Percentiles rank a stretch among this genome's conserved stretches.
These are phyloP conservation scores for Metschnikowia colocasiae DNA, from an alignment of 805 yeast genomes.

Conservation along the genomic window DNA sequence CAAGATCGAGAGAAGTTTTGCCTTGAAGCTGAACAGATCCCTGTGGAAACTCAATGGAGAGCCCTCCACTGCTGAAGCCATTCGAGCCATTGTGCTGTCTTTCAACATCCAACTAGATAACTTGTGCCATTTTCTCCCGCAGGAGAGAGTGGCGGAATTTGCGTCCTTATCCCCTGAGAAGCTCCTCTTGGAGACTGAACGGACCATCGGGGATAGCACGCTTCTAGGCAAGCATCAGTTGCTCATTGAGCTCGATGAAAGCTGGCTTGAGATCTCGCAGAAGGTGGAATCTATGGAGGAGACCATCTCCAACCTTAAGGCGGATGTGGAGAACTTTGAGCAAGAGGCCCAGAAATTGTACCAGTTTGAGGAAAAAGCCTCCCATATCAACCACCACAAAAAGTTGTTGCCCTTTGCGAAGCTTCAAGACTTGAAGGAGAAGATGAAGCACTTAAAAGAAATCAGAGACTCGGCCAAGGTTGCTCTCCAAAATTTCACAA, in stretches of 20 bases:
- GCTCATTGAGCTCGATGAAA: conserved; percentile 50
- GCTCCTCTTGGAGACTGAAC: conserved; percentile 69
- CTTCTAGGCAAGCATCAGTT: conserved; percentile 54
- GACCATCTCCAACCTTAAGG: conserved; percentile 30
- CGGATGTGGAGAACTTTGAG: conserved; percentile 37
- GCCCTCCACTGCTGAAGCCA: conserved; percentile 38
- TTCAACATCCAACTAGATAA: conserved; percentile 85
- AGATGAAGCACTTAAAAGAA: conserved; percentile 29
- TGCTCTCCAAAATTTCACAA: conserved; percentile 25
- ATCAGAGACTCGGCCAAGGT: conserved; percentile 35
- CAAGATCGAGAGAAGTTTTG: conserved; percentile 45
- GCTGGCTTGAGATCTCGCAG: conserved; percentile 25
- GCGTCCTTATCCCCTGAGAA: conserved; percentile 76
- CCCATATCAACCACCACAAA: conserved; percentile 35
- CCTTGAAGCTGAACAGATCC: conserved; percentile 38
- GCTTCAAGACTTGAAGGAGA: conserved; percentile 34
- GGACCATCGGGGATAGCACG: conserved; percentile 67
- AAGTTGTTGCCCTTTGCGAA: conserved; percentile 41
- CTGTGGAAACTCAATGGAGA: conserved; percentile 50
- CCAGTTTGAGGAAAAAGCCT: conserved; percentile 44
- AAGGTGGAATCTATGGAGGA: conserved; percentile 26
- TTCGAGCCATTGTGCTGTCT: conserved; percentile 42
- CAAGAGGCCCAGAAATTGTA: conserved; percentile 46
- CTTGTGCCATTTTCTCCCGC: conserved; percentile 91
- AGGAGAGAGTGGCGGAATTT: conserved; percentile 90